Percentiles rank a stretch among this genome's conserved stretches.
Evolutionary conservation across 2,329 filamentous ascomycete genomes (phyloP).

Genomic region (Fusarium xylarioides): DNA sequence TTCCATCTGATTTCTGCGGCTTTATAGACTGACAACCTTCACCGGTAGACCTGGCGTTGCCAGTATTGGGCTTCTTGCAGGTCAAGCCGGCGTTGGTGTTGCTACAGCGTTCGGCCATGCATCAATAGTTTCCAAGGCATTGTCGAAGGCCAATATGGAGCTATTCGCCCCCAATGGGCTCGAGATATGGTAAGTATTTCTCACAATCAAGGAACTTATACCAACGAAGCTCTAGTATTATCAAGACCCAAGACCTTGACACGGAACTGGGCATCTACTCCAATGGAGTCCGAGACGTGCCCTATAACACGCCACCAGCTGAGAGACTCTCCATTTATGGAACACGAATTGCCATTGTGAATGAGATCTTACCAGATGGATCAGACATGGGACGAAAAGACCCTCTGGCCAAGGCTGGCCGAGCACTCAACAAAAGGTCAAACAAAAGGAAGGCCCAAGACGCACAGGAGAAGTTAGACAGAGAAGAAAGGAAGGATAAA

Average conservation of each 20-base stretch:
- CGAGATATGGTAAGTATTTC: neutral
- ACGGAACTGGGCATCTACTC: neutral
- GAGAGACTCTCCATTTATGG: neutral
- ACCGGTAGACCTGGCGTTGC: neutral
- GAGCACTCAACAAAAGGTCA: neutral
- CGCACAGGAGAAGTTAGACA: neutral
- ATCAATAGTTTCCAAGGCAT: neutral
- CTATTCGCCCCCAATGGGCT: neutral
- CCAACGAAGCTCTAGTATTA: neutral
- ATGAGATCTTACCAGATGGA: neutral
- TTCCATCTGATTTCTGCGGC: accelerated
- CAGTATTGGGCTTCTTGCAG: neutral
- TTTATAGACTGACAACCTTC: neutral
- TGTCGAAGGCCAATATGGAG: neutral
- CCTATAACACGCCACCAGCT: neutral
- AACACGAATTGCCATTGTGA: neutral
- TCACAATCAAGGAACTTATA: accelerated
- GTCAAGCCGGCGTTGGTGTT: neutral
- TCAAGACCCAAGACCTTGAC: neutral
- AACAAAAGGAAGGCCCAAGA: neutral
- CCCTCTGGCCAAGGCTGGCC: neutral
- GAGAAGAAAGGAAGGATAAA: neutral
- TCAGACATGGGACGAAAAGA: neutral
- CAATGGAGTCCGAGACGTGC: neutral
- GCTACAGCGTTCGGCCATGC: neutral